Conservation (phyloP, 345 rosid genomes). For the Eucalyptus sideroxylon region DNA sequence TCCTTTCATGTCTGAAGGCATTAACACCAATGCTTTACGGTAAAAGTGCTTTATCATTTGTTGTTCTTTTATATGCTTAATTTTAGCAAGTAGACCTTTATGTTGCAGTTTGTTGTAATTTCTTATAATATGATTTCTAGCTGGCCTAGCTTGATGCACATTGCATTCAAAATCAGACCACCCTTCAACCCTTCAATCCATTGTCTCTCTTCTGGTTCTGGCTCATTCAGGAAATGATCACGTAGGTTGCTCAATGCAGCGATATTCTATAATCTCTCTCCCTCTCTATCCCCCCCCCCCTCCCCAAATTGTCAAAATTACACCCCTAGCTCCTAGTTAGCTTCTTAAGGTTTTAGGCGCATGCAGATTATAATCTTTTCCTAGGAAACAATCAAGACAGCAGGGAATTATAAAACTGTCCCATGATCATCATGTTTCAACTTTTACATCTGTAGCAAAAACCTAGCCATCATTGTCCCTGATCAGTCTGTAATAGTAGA, state of each 20-base stretch:
- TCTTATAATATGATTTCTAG: background rate
- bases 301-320: background rate
- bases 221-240: background rate
- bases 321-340: background rate
- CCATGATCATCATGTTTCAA: background rate
- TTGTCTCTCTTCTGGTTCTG: background rate
- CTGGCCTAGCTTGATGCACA: background rate
- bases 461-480: background rate
- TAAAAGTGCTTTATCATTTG: slow-evolving; percentile 1
- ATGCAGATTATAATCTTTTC: background rate
- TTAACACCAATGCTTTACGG: slow-evolving; percentile 54
- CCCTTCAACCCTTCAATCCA: background rate
- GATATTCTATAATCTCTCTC: background rate
- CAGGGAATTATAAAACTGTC: background rate
- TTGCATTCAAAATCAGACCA: background rate
- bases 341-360: background rate
- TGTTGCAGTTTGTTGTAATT: background rate
- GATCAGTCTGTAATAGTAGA: background rate
- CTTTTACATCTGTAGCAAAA: background rate
- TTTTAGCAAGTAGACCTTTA: background rate
- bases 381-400: background rate
- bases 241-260: background rate
- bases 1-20: slow-evolving; percentile 47
- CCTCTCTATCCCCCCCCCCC: background rate
- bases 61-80: background rate